Conservation (phyloP, 2,329 filamentous ascomycete genomes). For the Pestalotiopsis fici region DNA sequence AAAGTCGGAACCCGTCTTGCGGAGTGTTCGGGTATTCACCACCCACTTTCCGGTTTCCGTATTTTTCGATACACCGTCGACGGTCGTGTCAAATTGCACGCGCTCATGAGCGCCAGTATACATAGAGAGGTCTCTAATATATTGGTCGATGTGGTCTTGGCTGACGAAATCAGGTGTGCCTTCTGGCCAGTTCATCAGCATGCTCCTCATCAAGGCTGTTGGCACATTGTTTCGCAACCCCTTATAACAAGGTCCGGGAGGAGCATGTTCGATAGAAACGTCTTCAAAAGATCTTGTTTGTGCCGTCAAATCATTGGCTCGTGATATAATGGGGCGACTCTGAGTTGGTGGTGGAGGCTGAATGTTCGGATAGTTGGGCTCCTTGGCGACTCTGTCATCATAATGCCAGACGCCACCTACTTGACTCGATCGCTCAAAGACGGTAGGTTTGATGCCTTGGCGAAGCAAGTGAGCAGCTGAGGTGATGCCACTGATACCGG, state of each 20-base stretch:
- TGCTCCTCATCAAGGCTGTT: constrained; percentile 49
- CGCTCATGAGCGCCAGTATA: constrained; percentile 48
- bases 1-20: constrained; percentile 18
- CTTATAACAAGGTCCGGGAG: constrained; percentile 57
- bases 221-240: constrained; percentile 76
- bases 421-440: constrained; percentile 63
- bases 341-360: constrained; percentile 20
- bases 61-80: constrained; percentile 50
- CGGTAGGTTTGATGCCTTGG: constrained; percentile 56
- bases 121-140: constrained; percentile 60
- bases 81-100: constrained; percentile 60
- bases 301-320: constrained; percentile 6
- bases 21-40: constrained; percentile 48
- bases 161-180: constrained; percentile 61
- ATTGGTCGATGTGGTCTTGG: constrained; percentile 57
- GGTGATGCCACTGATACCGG: constrained; percentile 62
- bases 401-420: constrained; percentile 70
- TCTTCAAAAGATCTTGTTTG: constrained; percentile 21
- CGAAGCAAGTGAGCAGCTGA: constrained; percentile 65
- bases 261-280: constrained; percentile 36
- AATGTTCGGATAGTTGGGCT: constrained; percentile 28
- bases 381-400: constrained; percentile 48
- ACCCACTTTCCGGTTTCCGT: constrained; percentile 45
- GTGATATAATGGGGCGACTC: not conserved
- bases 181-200: constrained; percentile 53